Percentiles rank a stretch among this genome's conserved stretches.
Conservation (phyloP, 345 rosid genomes). For the Mallotus nudiflorus region DNA sequence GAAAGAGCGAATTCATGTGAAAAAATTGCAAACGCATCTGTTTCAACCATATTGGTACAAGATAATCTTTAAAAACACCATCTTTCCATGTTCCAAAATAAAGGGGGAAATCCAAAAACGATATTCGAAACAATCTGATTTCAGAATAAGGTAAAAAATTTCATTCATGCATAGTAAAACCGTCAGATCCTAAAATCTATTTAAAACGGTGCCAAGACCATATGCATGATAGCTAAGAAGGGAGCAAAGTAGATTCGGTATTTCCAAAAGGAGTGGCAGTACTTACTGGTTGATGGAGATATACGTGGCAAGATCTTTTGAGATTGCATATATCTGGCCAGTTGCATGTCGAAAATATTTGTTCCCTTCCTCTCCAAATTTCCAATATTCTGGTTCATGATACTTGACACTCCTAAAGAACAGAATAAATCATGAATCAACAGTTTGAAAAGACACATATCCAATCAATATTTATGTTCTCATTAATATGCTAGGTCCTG, state of each 20-base stretch:
- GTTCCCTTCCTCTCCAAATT: conserved; percentile 96
- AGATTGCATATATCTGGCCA: conserved; percentile 96
- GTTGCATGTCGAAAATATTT: conserved; percentile 96
- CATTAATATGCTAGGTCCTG: not conserved
- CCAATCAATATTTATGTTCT: conserved; percentile 8
- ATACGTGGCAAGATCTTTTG: conserved; percentile 90
- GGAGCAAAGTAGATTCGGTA: not conserved
- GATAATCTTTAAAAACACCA: not conserved
- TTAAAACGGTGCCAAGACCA: not conserved
- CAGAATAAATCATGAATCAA: conserved; percentile 4
- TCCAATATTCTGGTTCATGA: conserved; percentile 98
- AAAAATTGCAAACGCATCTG: conserved; percentile 4
- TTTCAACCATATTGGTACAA: not conserved
- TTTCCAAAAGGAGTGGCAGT: not conserved
- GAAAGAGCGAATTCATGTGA: not conserved
- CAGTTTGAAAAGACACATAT: not conserved
- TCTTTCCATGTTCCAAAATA: not conserved
- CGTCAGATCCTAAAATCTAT: not conserved
- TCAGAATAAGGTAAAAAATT: too few relatives aligned
- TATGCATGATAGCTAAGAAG: conserved; percentile 1
- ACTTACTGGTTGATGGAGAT: conserved; percentile 82
- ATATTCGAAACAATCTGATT: not conserved
- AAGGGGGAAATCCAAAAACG: not conserved
- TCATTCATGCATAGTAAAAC: too few relatives aligned
- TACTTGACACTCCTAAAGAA: conserved; percentile 78